Conservation (phyloP, 2,329 filamentous ascomycete species). For the Calonectria pseudoreteaudii region DNA sequence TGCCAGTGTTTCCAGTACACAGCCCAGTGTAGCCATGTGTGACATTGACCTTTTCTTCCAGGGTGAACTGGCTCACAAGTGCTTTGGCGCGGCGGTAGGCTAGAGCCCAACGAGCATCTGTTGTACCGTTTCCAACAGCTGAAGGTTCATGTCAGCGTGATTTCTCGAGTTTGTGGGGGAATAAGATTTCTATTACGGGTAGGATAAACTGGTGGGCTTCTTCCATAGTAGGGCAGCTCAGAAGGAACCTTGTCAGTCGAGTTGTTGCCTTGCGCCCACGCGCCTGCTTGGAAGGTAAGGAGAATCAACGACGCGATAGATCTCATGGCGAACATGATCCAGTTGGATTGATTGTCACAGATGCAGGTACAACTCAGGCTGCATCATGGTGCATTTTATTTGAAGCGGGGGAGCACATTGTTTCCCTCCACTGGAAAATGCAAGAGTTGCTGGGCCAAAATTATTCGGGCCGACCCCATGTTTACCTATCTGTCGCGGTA, state of each 20-base stretch:
- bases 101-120: conserved; percentile 69
- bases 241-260: not conserved
- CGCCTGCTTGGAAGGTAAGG: not conserved
- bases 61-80: conserved; percentile 86
- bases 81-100: conserved; percentile 81
- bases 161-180: not conserved
- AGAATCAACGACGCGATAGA: not conserved
- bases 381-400: not conserved
- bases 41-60: conserved; percentile 92
- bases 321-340: not conserved
- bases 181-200: not conserved
- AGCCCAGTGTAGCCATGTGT: conserved; percentile 88
- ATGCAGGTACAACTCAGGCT: not conserved
- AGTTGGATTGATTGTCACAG: not conserved
- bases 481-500: not conserved
- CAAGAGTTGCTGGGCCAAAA: not conserved
- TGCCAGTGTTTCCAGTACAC: conserved; percentile 82
- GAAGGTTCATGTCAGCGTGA: not conserved
- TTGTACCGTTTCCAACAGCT: not conserved
- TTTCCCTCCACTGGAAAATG: not conserved
- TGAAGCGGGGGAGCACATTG: not conserved
- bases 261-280: not conserved
- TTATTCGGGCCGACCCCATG: not conserved
- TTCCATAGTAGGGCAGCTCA: not conserved
- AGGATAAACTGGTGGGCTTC: conserved; percentile 1